Base-by-base conservation (phyloP, 495 filamentous ascomycete species). In the Aspergillus nidulans region DNA sequence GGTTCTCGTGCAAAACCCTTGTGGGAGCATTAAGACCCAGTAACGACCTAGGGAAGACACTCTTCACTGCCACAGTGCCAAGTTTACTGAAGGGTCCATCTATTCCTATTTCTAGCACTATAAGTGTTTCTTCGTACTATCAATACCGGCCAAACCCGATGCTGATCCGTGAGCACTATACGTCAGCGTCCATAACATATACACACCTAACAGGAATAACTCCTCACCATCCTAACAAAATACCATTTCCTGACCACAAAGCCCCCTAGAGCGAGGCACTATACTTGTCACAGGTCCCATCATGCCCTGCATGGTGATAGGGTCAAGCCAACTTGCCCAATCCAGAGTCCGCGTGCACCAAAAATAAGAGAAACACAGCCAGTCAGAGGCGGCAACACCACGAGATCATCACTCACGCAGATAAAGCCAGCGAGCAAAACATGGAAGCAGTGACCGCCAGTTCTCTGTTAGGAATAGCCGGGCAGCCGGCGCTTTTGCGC, bases 321-420 rank as follows among this genome's bases (percentile, higher is more conserved):
- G 36, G 30, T 20, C 52, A 43, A 40, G 50, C 34, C 47, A 60
- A 44, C 19, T 42, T 30, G 57, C 51, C 32, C 36, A 41, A 34
- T 38, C 34, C 49, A 52, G 53, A 19, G 46, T 51, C 50, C 40
- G 54, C 51, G 46, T 9, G 18, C n/a, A 38, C 45, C 50, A 40
- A 57, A 61, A 53, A 57, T 61, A 57, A 49, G 28, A 56, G 55
- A 61, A 61, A 61, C 58, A 57, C 50, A 52, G 51, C 58, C 58
- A 61, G 45, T 61, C 43, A 61, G 58, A 50, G 51, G 21, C 45
- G 45, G 15, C 16, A 44, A 15, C 43, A 54, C 32, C 28, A 38
- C 40, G 38, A 38, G 56, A 59, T 59, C 45, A 48, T 36, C 55
- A 40, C 48, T 38, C 48, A 24, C 47, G 36, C 18, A 49, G 52